Base-by-base conservation (phyloP, 2,329 filamentous ascomycete genomes). In the Trichoderma atroviride region DNA sequence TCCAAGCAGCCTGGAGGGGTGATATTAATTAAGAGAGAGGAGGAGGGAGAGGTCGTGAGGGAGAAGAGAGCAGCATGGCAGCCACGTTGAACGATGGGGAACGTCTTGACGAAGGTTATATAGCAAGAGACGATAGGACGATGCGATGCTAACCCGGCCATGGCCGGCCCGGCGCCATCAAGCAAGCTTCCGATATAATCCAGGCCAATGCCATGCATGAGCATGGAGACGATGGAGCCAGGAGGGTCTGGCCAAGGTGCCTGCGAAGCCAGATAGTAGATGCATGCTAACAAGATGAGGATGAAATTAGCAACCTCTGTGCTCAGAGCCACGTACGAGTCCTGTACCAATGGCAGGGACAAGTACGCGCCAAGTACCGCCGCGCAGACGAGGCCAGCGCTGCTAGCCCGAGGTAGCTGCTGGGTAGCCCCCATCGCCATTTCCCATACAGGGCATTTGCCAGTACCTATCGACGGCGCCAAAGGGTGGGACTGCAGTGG, bases 181-280 rank as follows among this genome's bases (percentile, higher is more conserved):
- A 59, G 50, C 55, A 68, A 69, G 58, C 52, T 70, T 72, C 67
- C 69, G 70, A 72, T 71, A 72, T 74, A 73, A 74, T 70, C 47
- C 40, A 52, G 72, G 75, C 72, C 76, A 76, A 78, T 75, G 72
- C 68, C 72, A 74, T 79, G 78, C 78, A 80, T 79, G 77, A 75
- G 75, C 76, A 79, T 79, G 78, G 78, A 78, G 77, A 77, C 75
- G 52, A 37, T 43, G 40, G 40, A 43, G 40, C 16, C 40, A 19
- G 71, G 76, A 78, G 77, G 76, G 77, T 78, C 78, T 73, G 71
- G 57, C 24, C 43, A 60, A 16, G 47, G 11, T 24, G 22, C 29
- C 50, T 50, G 47, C 74, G 71, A 74, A 74, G 72, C 72, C 70
- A 50, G 47, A 43, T 43, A 43, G 40, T 43, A 74, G 70, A 68